These are phyloP conservation scores for Eutypa lata DNA, from an alignment of 2,329 filamentous ascomycete genomes.

Conservation along the genomic window DNA sequence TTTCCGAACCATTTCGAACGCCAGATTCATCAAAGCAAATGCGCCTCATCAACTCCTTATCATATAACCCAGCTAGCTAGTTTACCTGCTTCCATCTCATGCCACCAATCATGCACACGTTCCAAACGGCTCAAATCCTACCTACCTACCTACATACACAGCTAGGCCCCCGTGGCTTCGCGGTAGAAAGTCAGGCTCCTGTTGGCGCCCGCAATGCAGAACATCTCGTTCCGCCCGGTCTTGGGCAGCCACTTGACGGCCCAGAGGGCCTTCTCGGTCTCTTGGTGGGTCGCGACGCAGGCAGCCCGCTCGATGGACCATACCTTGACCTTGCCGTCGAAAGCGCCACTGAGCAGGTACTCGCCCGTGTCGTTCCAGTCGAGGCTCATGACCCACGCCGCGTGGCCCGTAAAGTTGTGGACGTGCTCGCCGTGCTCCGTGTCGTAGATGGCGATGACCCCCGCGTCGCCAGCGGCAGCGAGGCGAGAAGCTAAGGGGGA, in stretches of 20 bases:
- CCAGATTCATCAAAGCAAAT: too few species aligned
- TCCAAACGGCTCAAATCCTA: too few species aligned
- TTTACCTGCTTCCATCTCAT: too few species aligned
- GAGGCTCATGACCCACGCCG: constrained; percentile 84
- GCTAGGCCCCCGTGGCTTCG: constrained; percentile 66
- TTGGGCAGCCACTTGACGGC: constrained; percentile 81
- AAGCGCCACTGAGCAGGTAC: constrained; percentile 80
- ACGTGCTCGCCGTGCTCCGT: constrained; percentile 90
- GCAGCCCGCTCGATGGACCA: constrained; percentile 83
- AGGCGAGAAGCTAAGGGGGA: constrained; percentile 81
- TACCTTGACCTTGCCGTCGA: constrained; percentile 93
- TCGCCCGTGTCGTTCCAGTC: constrained; percentile 95
- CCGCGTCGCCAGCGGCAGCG: constrained; percentile 85
- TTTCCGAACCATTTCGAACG: too few species aligned
- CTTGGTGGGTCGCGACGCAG: constrained; percentile 91
- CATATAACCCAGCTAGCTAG: too few species aligned
- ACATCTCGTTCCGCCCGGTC: constrained; percentile 64
- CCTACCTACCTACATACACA: neutral
- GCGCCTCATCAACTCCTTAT: too few species aligned
- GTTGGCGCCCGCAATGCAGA: constrained; percentile 76
- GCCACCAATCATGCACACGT: too few species aligned
- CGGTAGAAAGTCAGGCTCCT: constrained; percentile 77
- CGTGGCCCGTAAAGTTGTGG: constrained; percentile 68
- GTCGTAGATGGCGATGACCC: constrained; percentile 88
- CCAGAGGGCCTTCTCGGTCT: constrained; percentile 84